Percentiles rank a stretch among this genome's conserved stretches.
These are phyloP conservation scores for Ophiostoma populinum DNA, from an alignment of 2,329 filamentous ascomycete species.

Conservation along the genomic window DNA sequence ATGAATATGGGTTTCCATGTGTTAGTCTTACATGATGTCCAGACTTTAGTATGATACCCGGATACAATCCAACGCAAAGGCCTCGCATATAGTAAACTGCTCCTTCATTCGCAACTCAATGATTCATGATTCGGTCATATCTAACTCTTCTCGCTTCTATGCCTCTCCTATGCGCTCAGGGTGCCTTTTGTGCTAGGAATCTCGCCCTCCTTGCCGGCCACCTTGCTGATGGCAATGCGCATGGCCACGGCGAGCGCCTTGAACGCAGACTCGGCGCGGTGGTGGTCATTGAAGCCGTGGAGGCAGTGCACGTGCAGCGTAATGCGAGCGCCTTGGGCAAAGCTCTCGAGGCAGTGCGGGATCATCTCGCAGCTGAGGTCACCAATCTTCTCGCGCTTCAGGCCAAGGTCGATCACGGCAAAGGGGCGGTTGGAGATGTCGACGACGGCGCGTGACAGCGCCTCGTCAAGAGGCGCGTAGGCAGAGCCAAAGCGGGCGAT, in stretches of 20 bases:
- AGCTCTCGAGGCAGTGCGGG: slow-evolving; percentile 86
- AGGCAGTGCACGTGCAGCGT: slow-evolving; percentile 94
- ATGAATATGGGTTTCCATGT: too few relatives aligned
- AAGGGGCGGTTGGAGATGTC: slow-evolving; percentile 89
- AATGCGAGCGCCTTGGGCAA: slow-evolving; percentile 73
- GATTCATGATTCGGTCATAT: neutral
- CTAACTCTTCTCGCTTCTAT: slow-evolving; percentile 7
- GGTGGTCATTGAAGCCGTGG: slow-evolving; percentile 85
- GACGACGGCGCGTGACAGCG: slow-evolving; percentile 80
- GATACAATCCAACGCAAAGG: too few relatives aligned
- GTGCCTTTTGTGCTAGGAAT: slow-evolving; percentile 95
- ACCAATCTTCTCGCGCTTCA: slow-evolving; percentile 83
- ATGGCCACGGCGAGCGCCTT: slow-evolving; percentile 88
- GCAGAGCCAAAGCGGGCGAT: slow-evolving; percentile 82
- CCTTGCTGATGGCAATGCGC: slow-evolving; percentile 54
- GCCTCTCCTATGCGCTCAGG: slow-evolving; percentile 34
- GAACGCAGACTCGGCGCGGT: slow-evolving; percentile 89
- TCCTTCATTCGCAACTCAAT: too few relatives aligned
- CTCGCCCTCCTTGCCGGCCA: slow-evolving; percentile 74
- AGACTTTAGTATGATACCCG: too few relatives aligned
- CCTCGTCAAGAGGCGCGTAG: slow-evolving; percentile 89
- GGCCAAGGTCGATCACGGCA: slow-evolving; percentile 64
- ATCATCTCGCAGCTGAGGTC: slow-evolving; percentile 94
- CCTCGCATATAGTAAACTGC: too few relatives aligned
- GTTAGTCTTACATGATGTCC: too few relatives aligned